Percentiles rank a stretch among this genome's conserved stretches.
phyloP scores from a whole-genome alignment of 352 stramenopile species.

The Phytophthora citricola region DNA sequence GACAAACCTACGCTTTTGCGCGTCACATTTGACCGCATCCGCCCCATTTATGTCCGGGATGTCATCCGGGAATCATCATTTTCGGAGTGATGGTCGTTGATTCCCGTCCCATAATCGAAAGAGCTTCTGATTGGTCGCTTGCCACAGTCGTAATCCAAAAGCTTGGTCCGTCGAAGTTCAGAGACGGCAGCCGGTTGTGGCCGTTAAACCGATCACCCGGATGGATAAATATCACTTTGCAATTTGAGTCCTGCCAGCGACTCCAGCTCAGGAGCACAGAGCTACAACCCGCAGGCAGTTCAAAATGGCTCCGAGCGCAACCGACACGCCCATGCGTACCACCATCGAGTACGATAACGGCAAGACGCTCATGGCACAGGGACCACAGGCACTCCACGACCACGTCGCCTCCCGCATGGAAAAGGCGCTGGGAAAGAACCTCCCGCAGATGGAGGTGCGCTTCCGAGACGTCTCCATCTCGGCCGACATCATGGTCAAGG shows the following conservation, averaged over 20 bases:
- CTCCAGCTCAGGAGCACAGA: slow-evolving; percentile 5
- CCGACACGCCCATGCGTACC: not conserved
- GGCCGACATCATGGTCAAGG: slow-evolving; percentile 34
- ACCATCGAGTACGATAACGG: slow-evolving; percentile 35
- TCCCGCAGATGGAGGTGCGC: slow-evolving; percentile 56
- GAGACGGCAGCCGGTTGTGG: not conserved
- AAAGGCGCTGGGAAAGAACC: slow-evolving; percentile 21
- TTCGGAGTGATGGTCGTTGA: slow-evolving; percentile 20
- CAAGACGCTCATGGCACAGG: slow-evolving; percentile 43
- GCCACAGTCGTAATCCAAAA: slow-evolving; percentile 16
- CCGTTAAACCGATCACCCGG: not conserved
- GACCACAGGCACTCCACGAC: slow-evolving; percentile 34
- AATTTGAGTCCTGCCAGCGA: slow-evolving; percentile 20
- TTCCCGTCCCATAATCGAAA: slow-evolving; percentile 23
- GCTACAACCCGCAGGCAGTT: not conserved
- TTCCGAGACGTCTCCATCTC: slow-evolving; percentile 40
- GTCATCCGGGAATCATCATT: slow-evolving; percentile 9
- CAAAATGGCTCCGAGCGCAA: slow-evolving; percentile 1
- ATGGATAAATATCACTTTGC: slow-evolving; percentile 8
- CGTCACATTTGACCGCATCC: too few species aligned
- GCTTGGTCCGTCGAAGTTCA: slow-evolving; percentile 6
- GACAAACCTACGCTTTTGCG: too few species aligned
- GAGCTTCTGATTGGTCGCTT: slow-evolving; percentile 8
- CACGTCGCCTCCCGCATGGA: slow-evolving; percentile 34
- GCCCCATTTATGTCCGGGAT: not conserved